A percentile compares a stretch with the other conserved stretches of the same genome.
Evolutionary conservation across 345 rosid genomes (phyloP).

Genomic region (Excoecaria cochinchinensis): DNA sequence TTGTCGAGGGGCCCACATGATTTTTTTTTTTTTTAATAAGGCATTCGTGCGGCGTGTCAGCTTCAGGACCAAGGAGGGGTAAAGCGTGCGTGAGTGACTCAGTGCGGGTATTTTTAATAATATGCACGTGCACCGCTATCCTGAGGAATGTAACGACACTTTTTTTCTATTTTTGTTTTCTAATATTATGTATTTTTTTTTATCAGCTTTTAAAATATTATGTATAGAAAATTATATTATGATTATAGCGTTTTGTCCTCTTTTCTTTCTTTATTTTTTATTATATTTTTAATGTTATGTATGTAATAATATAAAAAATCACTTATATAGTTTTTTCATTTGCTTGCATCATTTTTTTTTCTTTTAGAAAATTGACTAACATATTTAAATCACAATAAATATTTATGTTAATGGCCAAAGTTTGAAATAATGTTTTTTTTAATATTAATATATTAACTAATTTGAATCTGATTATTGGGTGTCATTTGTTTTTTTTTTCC

Average conservation of each 20-base stretch:
- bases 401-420: too few species aligned
- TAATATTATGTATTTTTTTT: background rate
- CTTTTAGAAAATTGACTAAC: too few species aligned
- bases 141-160: constrained; percentile 3
- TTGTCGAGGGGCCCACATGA: constrained; percentile 3
- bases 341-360: too few species aligned
- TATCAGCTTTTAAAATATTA: background rate
- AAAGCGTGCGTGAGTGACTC: background rate
- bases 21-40: background rate
- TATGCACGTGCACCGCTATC: constrained; percentile 42
- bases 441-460: too few species aligned
- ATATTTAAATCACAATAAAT: too few species aligned
- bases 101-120: background rate
- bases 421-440: too few species aligned
- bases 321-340: too few species aligned
- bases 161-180: background rate
- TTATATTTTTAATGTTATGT: too few species aligned
- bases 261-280: background rate
- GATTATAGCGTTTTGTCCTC: background rate
- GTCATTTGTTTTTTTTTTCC: too few species aligned
- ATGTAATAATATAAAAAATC: too few species aligned
- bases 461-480: too few species aligned
- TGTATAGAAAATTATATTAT: background rate
- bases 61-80: background rate
- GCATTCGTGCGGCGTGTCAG: constrained; percentile 44